Conservation (phyloP, 1,139 yeast genomes). For the Taiozyma sp. region DNA sequence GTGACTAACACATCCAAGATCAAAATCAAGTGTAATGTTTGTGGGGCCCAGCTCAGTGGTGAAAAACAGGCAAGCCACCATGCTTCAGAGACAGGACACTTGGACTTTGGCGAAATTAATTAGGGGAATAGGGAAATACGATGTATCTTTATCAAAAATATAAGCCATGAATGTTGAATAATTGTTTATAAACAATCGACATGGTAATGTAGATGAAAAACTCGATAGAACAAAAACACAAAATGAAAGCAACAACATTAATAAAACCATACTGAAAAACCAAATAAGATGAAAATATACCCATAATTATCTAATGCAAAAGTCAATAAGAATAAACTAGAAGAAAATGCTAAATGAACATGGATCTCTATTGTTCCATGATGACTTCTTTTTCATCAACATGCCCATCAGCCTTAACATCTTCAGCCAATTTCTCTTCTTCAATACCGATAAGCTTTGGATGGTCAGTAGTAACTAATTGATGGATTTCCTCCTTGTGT, state of each 20-base stretch:
- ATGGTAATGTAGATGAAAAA: background rate
- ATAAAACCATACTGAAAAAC: background rate
- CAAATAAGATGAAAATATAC: background rate
- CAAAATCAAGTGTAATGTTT: conserved; percentile 52
- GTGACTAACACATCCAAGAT: conserved; percentile 66
- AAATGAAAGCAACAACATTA: background rate
- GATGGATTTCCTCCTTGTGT: conserved; percentile 22
- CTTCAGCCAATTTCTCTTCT: conserved; percentile 10
- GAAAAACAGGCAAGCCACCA: conserved; percentile 67
- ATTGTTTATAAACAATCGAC: background rate
- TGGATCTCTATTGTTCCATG: conserved; percentile 8
- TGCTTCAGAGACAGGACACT: conserved; percentile 62
- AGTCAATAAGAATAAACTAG: background rate
- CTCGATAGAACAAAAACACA: background rate
- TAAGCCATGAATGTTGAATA: background rate
- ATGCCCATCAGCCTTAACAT: conserved; percentile 10
- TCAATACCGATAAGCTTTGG: conserved; percentile 20
- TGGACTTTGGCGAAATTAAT: conserved; percentile 56
- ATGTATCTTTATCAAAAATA: background rate
- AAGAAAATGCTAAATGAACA: background rate
- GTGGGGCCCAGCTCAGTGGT: conserved; percentile 52
- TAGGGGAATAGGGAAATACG: background rate
- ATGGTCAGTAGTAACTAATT: conserved; percentile 17
- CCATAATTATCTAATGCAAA: background rate
- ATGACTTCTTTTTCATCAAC: conserved; percentile 33